These are phyloP conservation scores for Eucalyptus brandiana DNA, from an alignment of 345 rosid species.

Conservation along the genomic window DNA sequence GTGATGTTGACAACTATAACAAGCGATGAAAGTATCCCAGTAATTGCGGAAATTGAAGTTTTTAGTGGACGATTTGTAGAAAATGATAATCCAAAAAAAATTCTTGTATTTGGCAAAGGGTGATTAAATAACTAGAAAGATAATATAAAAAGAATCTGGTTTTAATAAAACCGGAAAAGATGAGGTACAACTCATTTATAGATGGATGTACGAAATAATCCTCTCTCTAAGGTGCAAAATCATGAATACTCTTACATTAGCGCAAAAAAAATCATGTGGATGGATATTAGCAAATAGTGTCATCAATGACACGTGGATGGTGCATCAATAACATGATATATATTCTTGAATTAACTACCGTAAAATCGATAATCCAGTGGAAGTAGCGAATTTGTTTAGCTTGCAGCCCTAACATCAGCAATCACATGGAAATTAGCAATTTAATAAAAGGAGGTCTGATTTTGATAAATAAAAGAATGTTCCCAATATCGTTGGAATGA, in stretches of 20 bases:
- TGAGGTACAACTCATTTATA: neutral
- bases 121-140: neutral
- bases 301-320: neutral
- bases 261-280: neutral
- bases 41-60: neutral
- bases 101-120: neutral
- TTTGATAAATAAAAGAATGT: neutral
- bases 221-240: too few relatives aligned
- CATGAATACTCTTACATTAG: neutral
- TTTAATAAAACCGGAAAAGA: too few relatives aligned
- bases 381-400: neutral
- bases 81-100: neutral
- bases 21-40: neutral
- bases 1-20: neutral
- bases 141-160: neutral
- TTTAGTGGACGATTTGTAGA: neutral
- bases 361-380: neutral
- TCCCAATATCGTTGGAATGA: neutral
- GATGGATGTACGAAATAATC: neutral
- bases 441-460: neutral
- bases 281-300: neutral
- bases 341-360: neutral
- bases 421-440: neutral
- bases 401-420: neutral
- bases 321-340: neutral